phyloP scores from a whole-genome alignment of 106 monocot species.

The Xerophyta viscosa region DNA sequence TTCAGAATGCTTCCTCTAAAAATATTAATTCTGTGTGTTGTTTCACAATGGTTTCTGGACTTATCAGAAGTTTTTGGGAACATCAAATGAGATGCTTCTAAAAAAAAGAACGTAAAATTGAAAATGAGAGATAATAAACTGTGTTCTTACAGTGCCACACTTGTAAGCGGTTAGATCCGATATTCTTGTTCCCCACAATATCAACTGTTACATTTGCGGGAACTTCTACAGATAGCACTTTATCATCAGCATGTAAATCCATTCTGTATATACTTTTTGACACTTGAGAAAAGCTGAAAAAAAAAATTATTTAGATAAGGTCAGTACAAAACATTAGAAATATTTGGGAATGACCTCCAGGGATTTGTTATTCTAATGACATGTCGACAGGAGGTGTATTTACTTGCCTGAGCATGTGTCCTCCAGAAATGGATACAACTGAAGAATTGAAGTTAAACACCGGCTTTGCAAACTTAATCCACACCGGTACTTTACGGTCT shows the following conservation, averaged over 20 bases:
- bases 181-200: conserved; percentile 87
- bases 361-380: too few relatives aligned
- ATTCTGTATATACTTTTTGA: conserved; percentile 56
- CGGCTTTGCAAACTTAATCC: conserved; percentile 76
- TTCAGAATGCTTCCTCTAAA: too few relatives aligned
- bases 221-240: conserved; percentile 43
- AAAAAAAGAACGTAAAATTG: too few relatives aligned
- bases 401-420: conserved; percentile 68
- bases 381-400: too few relatives aligned
- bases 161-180: conserved; percentile 65
- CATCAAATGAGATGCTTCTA: too few relatives aligned
- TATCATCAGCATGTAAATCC: conserved; percentile 45
- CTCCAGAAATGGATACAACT: conserved; percentile 51
- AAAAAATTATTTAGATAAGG: too few relatives aligned
- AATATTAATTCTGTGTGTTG: too few relatives aligned
- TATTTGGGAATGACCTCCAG: too few relatives aligned
- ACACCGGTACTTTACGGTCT: conserved; percentile 43
- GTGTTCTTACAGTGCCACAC: conserved; percentile 68
- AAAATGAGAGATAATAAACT: too few relatives aligned
- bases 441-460: conserved; percentile 86
- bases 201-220: conserved; percentile 65
- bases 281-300: conserved; percentile 61
- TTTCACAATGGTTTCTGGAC: too few relatives aligned
- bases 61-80: too few relatives aligned
- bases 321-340: too few relatives aligned